Conservation (phyloP, 192 early-diverging fungal species). For the Backusella liffmaniae region DNA sequence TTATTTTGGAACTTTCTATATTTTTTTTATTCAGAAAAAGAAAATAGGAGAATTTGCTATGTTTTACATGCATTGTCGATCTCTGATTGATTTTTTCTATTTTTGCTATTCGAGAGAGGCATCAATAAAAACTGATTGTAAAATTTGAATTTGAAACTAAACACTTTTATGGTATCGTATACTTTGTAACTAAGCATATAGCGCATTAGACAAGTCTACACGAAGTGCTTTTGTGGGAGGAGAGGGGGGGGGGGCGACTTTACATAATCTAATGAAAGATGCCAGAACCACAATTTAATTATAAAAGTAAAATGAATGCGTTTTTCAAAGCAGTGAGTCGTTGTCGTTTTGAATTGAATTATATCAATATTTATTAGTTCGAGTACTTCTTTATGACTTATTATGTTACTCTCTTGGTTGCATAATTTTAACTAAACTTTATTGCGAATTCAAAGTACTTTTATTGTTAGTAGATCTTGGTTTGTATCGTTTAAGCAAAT, state of each 20-base stretch:
- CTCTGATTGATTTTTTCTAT: neutral
- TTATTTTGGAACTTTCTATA: neutral
- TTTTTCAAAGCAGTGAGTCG: neutral
- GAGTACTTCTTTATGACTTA: neutral
- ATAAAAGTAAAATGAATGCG: neutral
- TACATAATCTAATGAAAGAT: neutral
- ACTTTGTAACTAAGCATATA: neutral
- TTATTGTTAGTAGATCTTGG: neutral
- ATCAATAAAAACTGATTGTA: neutral
- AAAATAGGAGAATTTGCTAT: neutral
- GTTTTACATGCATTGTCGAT: slow-evolving; percentile 6
- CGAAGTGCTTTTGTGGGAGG: neutral
- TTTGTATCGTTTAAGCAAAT: neutral
- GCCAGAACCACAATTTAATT: neutral
- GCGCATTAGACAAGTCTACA: neutral
- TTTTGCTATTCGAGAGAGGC: neutral
- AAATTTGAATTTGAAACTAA: neutral
- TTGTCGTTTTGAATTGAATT: neutral
- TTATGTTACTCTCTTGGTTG: neutral
- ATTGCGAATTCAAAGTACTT: neutral
- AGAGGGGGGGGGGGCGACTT: neutral
- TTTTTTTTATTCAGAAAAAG: neutral
- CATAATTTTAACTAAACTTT: neutral
- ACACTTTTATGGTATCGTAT: neutral
- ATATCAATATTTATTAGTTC: neutral